Evolutionary conservation across 2,329 filamentous ascomycete genomes (phyloP), one percentile per base, ranked within the genome.

Genomic region (Xylaria sp.): DNA sequence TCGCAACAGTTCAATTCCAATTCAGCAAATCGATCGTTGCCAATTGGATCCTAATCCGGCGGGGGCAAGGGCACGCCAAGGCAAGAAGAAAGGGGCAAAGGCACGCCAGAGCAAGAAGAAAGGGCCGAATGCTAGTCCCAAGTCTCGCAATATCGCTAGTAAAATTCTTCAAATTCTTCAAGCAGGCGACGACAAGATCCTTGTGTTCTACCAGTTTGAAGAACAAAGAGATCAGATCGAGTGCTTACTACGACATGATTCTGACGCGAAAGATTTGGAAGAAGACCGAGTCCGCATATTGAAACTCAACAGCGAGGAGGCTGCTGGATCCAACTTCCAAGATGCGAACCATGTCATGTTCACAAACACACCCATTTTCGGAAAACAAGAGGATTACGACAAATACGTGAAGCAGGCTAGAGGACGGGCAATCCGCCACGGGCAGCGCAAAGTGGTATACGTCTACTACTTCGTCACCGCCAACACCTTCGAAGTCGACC

Each of bases 261-360:
- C 21, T 59, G 51, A 9, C 52, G 12, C 67, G 60, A 0, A 7
- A 17, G 1, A 53, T 49, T 12, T 55, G 35, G 15, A 19, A 9
- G 23, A 47, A 25, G 14, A 57, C 4, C 43, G 51, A 45, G 50
- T 80, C 1, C 70, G 79, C 17, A 64, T 82, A 4, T 72, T 81
- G 53, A 74, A 74, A 33, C 73, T 80, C 35, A 77, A 76, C 67
- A 74, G 73, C 8, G 69, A 73, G 3, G 74, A 78, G 31, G 76
- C 78, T 2, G 77, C 80, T 0, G 80, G 80, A 0, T 76, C 74
- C 23, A 81, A 82, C 61, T 69, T 80, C 12, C 75, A 76, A 11
- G 71, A 75, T 21, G 79, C 79, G 0, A 80, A 78, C 57, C 79
- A 81, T 56, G 70, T 81, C 51, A 73, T 82, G 43, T 80, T 81